Base-by-base conservation (phyloP, 75 land plant genomes). In the Pseudotsuga menziesii region DNA sequence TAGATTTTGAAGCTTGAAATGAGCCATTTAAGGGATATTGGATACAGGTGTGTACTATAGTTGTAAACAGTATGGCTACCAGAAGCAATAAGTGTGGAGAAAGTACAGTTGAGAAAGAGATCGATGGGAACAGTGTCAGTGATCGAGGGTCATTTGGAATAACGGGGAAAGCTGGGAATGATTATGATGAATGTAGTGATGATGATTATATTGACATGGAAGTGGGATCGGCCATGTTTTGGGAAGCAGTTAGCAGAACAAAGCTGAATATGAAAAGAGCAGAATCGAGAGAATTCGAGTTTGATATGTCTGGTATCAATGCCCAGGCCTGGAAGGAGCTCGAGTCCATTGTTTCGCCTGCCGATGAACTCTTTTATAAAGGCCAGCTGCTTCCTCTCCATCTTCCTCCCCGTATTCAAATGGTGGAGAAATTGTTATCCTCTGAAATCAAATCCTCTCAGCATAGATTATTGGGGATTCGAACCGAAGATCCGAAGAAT, bases 351-450 rank as follows among this genome's bases (percentile, higher is more conserved):
- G 29, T 52, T 41, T 85, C 89, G 19, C 88, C 89, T 36, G 89
- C 89, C 12, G 89, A 87, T 82, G 89, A 87, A 20, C 84, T 87
- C 59, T 87, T 87, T 64, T 87, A 78, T 74, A 87, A 82, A 61
- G 89, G 89, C n/a, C 64, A 86, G 81, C 84, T 87, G 2, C 79
- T 87, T 29, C 89, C 89, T 20, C 88, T 87, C 39, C 89, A 82
- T 59, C 82, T 82, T 52, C 89, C 87, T 13, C 88, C 84, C 5
- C 70, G 89, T 9, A 39, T 85, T 20, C 84, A 82, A 55, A 86
- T 82, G 88, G 84, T 82, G 41, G 63, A 79, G 56, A 48, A 59
- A 36, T 61, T 81, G 17, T 66, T 76, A 20, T 35, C 66, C 17
- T 76, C 77, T 26, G 60, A 74, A 54, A 26, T 48, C 52, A 8